Evolutionary conservation across 202 grass and related monocot genomes (phyloP), one percentile per base, ranked within the genome.

Genomic region (Elaeis oleifera): DNA sequence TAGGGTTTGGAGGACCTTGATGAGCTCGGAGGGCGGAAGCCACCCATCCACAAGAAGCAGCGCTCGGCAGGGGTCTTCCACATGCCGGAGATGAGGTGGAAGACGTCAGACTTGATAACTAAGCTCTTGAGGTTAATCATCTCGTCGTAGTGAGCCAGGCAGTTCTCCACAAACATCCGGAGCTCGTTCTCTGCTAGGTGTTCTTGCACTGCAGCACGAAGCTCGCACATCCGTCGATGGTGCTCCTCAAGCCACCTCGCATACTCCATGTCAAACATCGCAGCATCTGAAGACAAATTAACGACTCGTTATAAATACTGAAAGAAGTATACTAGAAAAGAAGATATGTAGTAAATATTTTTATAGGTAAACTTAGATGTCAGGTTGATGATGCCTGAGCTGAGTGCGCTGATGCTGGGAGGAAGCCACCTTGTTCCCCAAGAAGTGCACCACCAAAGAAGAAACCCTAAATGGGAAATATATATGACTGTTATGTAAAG

Each of bases 11-110:
- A 63, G 53, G 66, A 95, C 90, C 91, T 96, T 96, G 79, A 96
- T 85, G 77, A 90, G 67, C 32, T 90, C 87, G 16, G 87, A 96
- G 31, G 91, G 6, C 91, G 87, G 75, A 90, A 90, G 5, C 84
- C 91, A 56, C 87, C 91, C 59, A 96, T 80, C 91, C 91, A 96
- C 70, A 96, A 83, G 91, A 90, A 96, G 75, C 91, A 90, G 54
- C 87, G 83, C 84, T 96, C 84, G 18, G 81, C 84, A 14, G 91
- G 91, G 56, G 84, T 90, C 81, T 65, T 78, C 87, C 84, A 96
- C 74, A 85, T 62, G 71, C 87, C 91, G 72, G 91, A 96, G 55
- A 83, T 88, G 81, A 96, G 83, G 74, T 96, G 87, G 79, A 96
- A 83, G 82, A 88, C 81, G 85, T 96, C 91, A 52, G 69, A 78